Percentiles rank a stretch among this genome's conserved stretches.
These are phyloP conservation scores for Agrostemma githago DNA, from an alignment of 148 eudicot genomes.

Conservation along the genomic window DNA sequence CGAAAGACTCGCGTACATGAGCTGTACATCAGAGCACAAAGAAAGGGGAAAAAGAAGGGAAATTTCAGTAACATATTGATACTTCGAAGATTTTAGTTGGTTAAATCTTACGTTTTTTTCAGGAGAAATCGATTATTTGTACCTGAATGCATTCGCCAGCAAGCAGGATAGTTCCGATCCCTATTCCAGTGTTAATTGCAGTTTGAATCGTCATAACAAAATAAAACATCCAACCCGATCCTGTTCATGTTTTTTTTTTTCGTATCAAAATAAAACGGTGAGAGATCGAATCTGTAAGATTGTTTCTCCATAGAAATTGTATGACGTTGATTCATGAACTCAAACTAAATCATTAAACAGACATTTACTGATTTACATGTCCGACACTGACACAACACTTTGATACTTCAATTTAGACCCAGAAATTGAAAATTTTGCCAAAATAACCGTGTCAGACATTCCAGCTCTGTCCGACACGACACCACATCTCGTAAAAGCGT, in stretches of 20 bases:
- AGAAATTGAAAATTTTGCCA: no score
- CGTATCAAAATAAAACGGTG: not conserved
- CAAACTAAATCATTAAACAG: no score
- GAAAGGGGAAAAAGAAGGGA: not conserved
- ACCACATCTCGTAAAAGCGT: no score
- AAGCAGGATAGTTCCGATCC: slow-evolving; percentile 74
- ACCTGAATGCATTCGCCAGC: slow-evolving; percentile 96
- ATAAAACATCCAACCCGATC: slow-evolving; percentile 90
- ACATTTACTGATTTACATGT: no score
- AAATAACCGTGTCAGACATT: no score
- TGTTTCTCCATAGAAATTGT: no score
- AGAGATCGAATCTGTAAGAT: no score
- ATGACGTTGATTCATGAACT: no score
- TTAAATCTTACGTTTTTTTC: not conserved
- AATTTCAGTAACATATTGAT: not conserved
- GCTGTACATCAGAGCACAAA: slow-evolving; percentile 42
- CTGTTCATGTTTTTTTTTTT: slow-evolving; percentile 29
- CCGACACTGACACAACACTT: no score
- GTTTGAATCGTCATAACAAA: slow-evolving; percentile 81
- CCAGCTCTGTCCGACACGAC: no score
- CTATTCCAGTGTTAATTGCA: slow-evolving; percentile 79
- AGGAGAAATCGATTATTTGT: slow-evolving; percentile 4
- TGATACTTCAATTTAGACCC: no score
- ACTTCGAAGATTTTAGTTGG: not conserved
- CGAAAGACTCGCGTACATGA: slow-evolving; percentile 51